These are phyloP conservation scores for Fragilaria crotonensis DNA, from an alignment of 108 stramenopile genomes.

Conservation along the genomic window DNA sequence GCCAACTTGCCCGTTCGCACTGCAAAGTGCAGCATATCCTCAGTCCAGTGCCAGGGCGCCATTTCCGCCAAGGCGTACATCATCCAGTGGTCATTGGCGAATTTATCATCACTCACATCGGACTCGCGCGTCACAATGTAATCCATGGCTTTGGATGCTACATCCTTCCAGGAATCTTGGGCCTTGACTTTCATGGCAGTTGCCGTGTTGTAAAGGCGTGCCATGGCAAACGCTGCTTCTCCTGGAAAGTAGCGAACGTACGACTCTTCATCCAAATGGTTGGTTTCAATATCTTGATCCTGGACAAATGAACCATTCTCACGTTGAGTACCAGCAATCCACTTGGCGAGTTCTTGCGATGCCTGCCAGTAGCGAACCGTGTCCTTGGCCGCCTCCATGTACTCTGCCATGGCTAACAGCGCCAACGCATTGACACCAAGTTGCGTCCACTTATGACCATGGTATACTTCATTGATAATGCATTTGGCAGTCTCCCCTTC, in stretches of 20 bases:
- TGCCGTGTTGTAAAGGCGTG: constrained; percentile 1
- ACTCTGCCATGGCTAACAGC: constrained; percentile 3
- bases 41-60: not conserved
- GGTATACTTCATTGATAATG: not conserved
- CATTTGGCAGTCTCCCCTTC: not conserved
- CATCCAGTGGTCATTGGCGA: not conserved
- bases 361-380: not conserved
- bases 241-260: not conserved
- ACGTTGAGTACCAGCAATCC: not conserved
- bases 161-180: not conserved
- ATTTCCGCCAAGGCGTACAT: not conserved
- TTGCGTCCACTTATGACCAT: not conserved
- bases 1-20: not conserved
- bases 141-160: not conserved
- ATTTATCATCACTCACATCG: not conserved
- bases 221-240: not conserved
- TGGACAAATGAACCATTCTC: not conserved
- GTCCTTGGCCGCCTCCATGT: constrained; percentile 1
- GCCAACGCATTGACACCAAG: not conserved
- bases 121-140: not conserved
- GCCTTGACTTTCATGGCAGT: not conserved
- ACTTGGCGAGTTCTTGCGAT: not conserved
- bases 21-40: not conserved
- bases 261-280: not conserved
- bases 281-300: not conserved